Percentiles rank a stretch among this genome's conserved stretches.
Conservation (phyloP, 108 stramenopile genomes). For the Skeletonema costatum region DNA sequence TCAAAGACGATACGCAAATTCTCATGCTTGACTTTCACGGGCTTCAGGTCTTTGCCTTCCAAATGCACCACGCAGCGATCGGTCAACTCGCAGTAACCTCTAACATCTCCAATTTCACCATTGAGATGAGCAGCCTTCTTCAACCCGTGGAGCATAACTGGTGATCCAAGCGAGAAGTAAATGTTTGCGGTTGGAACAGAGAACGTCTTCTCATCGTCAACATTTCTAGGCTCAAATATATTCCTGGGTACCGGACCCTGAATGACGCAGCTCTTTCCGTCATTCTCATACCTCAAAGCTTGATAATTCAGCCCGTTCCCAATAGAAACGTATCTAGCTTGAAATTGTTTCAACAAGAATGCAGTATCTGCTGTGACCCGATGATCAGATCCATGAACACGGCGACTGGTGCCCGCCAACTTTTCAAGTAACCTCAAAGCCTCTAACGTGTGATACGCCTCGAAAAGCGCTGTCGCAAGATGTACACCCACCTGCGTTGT, state of each 20-base stretch:
- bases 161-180: neutral
- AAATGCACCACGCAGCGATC: too few species aligned
- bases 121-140: constrained; percentile 1
- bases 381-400: too few species aligned
- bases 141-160: constrained; percentile 12
- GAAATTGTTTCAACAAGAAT: too few species aligned
- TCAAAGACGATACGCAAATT: neutral
- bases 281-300: neutral
- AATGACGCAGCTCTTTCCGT: neutral
- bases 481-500: too few species aligned
- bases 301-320: neutral
- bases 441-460: too few species aligned
- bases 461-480: too few species aligned
- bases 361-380: too few species aligned
- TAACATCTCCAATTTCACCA: constrained; percentile 3
- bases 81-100: neutral
- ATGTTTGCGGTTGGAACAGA: neutral
- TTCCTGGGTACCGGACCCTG: neutral
- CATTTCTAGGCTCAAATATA: too few species aligned
- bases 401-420: too few species aligned
- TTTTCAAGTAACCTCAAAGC: too few species aligned
- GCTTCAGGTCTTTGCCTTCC: neutral
- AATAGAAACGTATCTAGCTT: too few species aligned
- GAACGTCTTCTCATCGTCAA: neutral
- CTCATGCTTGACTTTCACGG: neutral